A percentile compares a stretch with the other conserved stretches of the same genome.
Evolutionary conservation across 2,329 filamentous ascomycete species (phyloP).

Genomic region (Mycosphaerella sp.): DNA sequence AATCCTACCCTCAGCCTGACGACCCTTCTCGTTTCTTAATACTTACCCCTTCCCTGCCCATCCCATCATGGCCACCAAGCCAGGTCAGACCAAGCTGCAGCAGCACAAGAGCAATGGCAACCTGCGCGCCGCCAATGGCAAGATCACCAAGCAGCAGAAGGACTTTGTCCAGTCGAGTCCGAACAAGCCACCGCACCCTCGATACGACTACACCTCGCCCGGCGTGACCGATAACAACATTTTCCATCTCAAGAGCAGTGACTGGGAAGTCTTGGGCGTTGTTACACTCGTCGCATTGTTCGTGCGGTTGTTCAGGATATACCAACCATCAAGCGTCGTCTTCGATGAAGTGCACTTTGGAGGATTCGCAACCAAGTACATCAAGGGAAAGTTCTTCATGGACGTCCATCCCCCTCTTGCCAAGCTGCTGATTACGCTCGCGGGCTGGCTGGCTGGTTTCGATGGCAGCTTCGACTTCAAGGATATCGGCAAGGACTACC

Average conservation of each 20-base stretch:
- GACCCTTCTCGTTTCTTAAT: background rate
- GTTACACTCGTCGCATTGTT: constrained; percentile 69
- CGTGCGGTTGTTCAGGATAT: constrained; percentile 91
- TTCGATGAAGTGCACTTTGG: constrained; percentile 99
- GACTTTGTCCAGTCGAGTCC: constrained; percentile 24
- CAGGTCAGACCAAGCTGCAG: constrained; percentile 15
- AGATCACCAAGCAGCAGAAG: constrained; percentile 7
- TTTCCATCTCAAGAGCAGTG: constrained; percentile 73
- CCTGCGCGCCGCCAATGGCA: constrained; percentile 15
- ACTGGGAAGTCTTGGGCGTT: constrained; percentile 69
- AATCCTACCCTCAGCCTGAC: background rate
- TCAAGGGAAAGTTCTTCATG: constrained; percentile 99
- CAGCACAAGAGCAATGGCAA: constrained; percentile 11
- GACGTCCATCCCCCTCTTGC: constrained; percentile 97
- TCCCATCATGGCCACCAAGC: constrained; percentile 20
- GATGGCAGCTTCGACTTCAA: constrained; percentile 97
- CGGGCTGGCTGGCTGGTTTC: constrained; percentile 91
- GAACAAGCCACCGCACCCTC: constrained; percentile 33
- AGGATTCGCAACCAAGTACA: constrained; percentile 97
- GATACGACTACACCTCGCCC: constrained; percentile 62
- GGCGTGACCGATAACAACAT: constrained; percentile 87
- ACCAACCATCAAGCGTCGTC: constrained; percentile 90
- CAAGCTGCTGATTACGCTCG: constrained; percentile 92
- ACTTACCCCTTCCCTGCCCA: background rate
- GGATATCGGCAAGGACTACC: constrained; percentile 97